A percentile compares a stretch with the other conserved stretches of the same genome.
phyloP scores from a whole-genome alignment of 768 basidiomycete genomes.

The Lactifluus volemus region DNA sequence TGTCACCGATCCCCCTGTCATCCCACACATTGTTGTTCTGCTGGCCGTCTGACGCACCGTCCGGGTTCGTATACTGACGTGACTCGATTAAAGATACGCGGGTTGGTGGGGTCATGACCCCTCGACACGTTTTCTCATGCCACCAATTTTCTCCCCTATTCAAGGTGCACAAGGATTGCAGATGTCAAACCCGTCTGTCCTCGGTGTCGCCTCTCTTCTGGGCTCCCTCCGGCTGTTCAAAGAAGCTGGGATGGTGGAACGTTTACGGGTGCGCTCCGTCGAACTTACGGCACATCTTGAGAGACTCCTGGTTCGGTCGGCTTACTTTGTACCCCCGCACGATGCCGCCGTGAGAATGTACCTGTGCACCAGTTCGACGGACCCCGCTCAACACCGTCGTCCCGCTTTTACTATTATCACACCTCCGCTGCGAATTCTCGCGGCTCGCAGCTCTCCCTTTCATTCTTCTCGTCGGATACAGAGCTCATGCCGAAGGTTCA shows the following conservation, averaged over 20 bases:
- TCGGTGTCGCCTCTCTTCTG: conserved; percentile 70
- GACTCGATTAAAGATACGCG: conserved; percentile 48
- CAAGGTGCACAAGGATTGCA: conserved; percentile 92
- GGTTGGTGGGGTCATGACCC: conserved; percentile 99
- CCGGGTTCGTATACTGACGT: conserved; percentile 7
- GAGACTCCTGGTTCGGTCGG: conserved; percentile 47
- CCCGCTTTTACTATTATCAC: conserved; percentile 89
- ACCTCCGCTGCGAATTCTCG: conserved; percentile 57
- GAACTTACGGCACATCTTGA: conserved; percentile 68
- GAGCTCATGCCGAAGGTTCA: conserved; percentile 67
- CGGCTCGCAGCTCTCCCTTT: conserved; percentile 82
- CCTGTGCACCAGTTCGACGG: conserved; percentile 16
- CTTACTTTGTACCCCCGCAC: conserved; percentile 48
- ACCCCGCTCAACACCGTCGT: not conserved
- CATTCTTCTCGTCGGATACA: conserved; percentile 57
- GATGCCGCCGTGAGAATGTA: conserved; percentile 27
- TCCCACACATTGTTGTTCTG: conserved; percentile 6
- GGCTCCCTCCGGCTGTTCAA: conserved; percentile 79
- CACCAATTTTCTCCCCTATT: conserved; percentile 70
- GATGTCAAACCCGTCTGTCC: conserved; percentile 87
- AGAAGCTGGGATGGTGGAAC: conserved; percentile 63
- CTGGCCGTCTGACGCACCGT: not conserved
- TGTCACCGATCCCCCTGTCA: not conserved
- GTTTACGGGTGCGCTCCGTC: conserved; percentile 61
- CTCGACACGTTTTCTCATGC: conserved; percentile 85